Evolutionary conservation across 1,139 yeast genomes (phyloP), one percentile per base, ranked within the genome.

Genomic region (Debaryomyces sp.): DNA sequence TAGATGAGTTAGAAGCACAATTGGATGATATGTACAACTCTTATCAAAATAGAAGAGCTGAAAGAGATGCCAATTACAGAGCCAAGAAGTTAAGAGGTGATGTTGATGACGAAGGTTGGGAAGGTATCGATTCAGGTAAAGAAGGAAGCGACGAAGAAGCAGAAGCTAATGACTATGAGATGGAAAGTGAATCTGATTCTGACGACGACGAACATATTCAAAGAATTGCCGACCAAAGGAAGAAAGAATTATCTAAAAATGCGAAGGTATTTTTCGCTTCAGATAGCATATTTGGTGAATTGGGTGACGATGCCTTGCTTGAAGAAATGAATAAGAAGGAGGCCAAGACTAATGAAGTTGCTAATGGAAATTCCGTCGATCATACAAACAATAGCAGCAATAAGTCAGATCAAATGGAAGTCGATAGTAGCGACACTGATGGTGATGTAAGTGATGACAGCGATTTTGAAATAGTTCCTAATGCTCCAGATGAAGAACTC

Each of bases 61-160:
- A 89, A 63, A 78, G 84, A 51, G 91, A 90, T 63, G 89, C 96
- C 23, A 87, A 85, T 51, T 83, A 80, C 61, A 80, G 84, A 54
- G 96, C 97, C 23, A 88, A 87, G 67, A 78, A 80, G 60, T 86
- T 89, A 34, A 81, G 98, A 63, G 96, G 92, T 34, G 91, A 84
- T 55, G 88, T 77, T 47, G 85, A 84, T 54, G 91, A 85, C 53
- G 94, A 84, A 54, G 88, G 82, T 46, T 94, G 98, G 97, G 88
- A 85, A 43, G 98, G 98, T 43, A 86, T 92, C 53, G 68, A 77
- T 21, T 81, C 79, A 7, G 76, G 67, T 15, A 67, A 68, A 7
- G 75, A 67, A 29, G 68, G 70, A 21, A 69, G 70, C 29, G 78
- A 67, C 15, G 73, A 70, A 27, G 73, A 67, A 17, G 75, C 69